Conservation (phyloP, 495 filamentous ascomycete species). For the Neurospora pannonica region DNA sequence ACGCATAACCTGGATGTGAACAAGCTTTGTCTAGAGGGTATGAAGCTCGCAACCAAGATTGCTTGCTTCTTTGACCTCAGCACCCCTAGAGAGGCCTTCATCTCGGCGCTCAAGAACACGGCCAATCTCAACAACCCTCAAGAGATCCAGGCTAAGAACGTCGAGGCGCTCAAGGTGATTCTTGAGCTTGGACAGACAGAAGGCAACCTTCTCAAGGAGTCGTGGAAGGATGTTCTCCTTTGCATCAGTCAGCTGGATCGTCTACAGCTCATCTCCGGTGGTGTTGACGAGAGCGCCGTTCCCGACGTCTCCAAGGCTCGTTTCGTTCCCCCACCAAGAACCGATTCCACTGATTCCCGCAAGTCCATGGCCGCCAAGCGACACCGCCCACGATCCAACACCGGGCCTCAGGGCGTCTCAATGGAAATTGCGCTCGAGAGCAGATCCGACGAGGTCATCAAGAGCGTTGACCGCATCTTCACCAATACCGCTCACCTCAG, state of each 20-base stretch:
- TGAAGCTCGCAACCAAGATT: slow-evolving; percentile 85
- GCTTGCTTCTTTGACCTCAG: slow-evolving; percentile 89
- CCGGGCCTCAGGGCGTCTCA: slow-evolving; percentile 59
- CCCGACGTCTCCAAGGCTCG: slow-evolving; percentile 86
- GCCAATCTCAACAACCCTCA: slow-evolving; percentile 92
- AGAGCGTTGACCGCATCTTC: slow-evolving; percentile 89
- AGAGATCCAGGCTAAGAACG: slow-evolving; percentile 93
- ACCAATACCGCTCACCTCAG: slow-evolving; percentile 89
- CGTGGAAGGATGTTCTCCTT: slow-evolving; percentile 91
- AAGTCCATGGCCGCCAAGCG: slow-evolving; percentile 58
- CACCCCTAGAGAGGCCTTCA: slow-evolving; percentile 85
- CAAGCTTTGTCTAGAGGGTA: slow-evolving; percentile 84
- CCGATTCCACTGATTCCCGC: slow-evolving; percentile 43
- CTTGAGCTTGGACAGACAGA: slow-evolving; percentile 88
- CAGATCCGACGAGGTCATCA: slow-evolving; percentile 83
- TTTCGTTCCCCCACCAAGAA: slow-evolving; percentile 44
- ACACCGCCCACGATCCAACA: slow-evolving; percentile 54
- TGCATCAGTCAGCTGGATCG: slow-evolving; percentile 95
- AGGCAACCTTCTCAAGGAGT: slow-evolving; percentile 77
- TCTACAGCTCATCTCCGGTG: slow-evolving; percentile 87
- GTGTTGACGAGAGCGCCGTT: slow-evolving; percentile 83
- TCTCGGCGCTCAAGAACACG: slow-evolving; percentile 84
- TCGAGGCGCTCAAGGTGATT: slow-evolving; percentile 84
- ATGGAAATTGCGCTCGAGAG: slow-evolving; percentile 84
- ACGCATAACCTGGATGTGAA: slow-evolving; percentile 86